Conservation (phyloP, 2,329 filamentous ascomycete genomes). For the Gliomastix tumulicola region DNA sequence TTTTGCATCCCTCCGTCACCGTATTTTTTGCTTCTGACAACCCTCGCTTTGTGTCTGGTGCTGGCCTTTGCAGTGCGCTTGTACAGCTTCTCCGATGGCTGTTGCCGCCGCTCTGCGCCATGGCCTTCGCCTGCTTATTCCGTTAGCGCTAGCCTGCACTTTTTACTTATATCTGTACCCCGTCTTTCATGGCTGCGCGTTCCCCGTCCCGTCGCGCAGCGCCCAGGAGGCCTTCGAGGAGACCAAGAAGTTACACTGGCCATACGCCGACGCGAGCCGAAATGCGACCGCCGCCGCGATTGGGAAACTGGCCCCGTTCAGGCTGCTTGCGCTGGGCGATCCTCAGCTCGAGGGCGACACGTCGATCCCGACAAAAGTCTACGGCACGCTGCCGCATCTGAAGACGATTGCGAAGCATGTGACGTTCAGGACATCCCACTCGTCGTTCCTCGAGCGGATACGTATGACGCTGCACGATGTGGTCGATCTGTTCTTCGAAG, state of each 20-base stretch:
- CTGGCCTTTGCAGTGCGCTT: too few relatives aligned
- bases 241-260: conserved; percentile 34
- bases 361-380: conserved; percentile 59
- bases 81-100: conserved; percentile 29
- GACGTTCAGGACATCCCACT: conserved; percentile 36
- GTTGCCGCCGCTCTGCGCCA: conserved; percentile 46
- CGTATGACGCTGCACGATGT: conserved; percentile 49
- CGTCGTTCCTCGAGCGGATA: conserved; percentile 42
- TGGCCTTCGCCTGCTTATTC: conserved; percentile 44
- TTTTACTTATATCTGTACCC: conserved; percentile 86
- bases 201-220: conserved; percentile 50
- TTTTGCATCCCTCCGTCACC: too few relatives aligned
- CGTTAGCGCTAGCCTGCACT: conserved; percentile 63
- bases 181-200: conserved; percentile 70
- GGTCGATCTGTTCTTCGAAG: conserved; percentile 56
- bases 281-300: conserved; percentile 9
- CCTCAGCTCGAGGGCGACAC: conserved; percentile 92
- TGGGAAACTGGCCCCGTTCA: conserved; percentile 65
- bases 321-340: conserved; percentile 81
- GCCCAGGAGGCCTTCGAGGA: conserved; percentile 21
- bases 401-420: conserved; percentile 37
- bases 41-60: too few relatives aligned
- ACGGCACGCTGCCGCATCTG: conserved; percentile 47
- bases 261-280: conserved; percentile 15
- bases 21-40: too few relatives aligned